These are phyloP conservation scores for Nakazawaea pomicola DNA, from an alignment of 805 yeast genomes.

Conservation along the genomic window DNA sequence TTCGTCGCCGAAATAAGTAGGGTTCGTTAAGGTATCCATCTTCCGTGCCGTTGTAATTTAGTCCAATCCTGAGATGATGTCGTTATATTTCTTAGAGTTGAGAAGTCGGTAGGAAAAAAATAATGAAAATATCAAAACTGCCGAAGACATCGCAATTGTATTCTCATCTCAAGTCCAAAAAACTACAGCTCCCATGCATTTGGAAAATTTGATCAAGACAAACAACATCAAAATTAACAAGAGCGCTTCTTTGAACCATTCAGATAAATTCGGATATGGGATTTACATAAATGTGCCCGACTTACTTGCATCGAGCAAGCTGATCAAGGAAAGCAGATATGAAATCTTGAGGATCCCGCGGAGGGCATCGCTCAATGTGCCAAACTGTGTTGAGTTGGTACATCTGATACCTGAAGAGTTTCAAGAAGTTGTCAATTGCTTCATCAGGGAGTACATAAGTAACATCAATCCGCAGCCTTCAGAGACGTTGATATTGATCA, in stretches of 20 bases:
- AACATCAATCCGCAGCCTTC: conserved; percentile 7
- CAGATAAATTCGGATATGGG: conserved; percentile 7
- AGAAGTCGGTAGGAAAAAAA: too few species aligned
- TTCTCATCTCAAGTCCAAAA: too few species aligned
- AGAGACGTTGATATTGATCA: conserved; percentile 20
- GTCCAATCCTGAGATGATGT: too few species aligned
- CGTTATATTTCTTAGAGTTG: too few species aligned
- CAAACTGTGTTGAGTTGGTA: conserved; percentile 21
- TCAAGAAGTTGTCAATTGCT: conserved; percentile 17
- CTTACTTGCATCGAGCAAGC: background rate
- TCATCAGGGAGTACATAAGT: conserved; percentile 16
- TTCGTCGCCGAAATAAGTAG: conserved; percentile 38
- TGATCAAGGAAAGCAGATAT: conserved; percentile 14
- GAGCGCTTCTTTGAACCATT: background rate
- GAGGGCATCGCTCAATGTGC: conserved; percentile 26
- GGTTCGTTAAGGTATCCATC: background rate
- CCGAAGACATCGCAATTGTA: too few species aligned
- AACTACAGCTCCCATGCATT: background rate
- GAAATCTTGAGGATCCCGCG: conserved; percentile 36
- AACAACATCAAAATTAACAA: background rate
- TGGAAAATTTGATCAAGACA: background rate
- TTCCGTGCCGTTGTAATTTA: background rate
- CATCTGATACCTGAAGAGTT: conserved; percentile 14
- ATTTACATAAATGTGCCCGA: conserved; percentile 1
- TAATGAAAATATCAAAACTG: too few species aligned